phyloP scores from a whole-genome alignment of 2,329 filamentous ascomycete genomes.

The Sarocladium kiliense region DNA sequence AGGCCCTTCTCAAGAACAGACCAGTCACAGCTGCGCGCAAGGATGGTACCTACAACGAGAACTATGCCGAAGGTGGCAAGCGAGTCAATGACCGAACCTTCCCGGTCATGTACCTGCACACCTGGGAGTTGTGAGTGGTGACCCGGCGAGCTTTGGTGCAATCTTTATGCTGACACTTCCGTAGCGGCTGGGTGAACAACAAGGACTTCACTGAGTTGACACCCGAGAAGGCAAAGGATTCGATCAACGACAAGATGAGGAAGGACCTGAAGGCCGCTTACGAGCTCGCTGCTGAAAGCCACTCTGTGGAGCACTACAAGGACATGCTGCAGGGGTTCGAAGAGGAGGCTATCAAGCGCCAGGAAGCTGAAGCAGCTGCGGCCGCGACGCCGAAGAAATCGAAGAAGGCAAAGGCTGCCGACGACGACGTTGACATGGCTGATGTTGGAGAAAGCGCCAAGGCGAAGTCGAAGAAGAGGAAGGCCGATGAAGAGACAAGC shows the following conservation, averaged over 20 bases:
- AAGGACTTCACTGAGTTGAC: conserved; percentile 75
- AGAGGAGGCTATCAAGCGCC: conserved; percentile 55
- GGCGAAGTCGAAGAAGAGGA: conserved; percentile 70
- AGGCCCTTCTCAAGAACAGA: conserved; percentile 67
- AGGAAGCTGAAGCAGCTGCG: conserved; percentile 38
- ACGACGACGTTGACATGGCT: conserved; percentile 57
- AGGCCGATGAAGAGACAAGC: conserved; percentile 73
- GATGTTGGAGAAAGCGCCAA: conserved; percentile 58
- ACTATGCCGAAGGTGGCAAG: conserved; percentile 84
- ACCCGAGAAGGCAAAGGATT: conserved; percentile 62
- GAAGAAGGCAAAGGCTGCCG: conserved; percentile 44
- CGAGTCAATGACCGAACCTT: conserved; percentile 80
- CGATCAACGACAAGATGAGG: conserved; percentile 70
- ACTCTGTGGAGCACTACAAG: conserved; percentile 81
- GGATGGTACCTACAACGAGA: conserved; percentile 83
- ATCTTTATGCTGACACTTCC: conserved; percentile 4
- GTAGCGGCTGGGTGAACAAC: conserved; percentile 87
- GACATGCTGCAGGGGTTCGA: conserved; percentile 65
- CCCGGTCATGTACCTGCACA: conserved; percentile 90
- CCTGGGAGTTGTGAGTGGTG: conserved; percentile 89
- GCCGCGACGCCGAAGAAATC: conserved; percentile 34
- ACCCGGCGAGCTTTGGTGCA: not conserved
- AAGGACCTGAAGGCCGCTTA: conserved; percentile 79
- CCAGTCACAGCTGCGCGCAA: conserved; percentile 77
- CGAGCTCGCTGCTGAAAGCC: conserved; percentile 69